Evolutionary conservation across 2,329 filamentous ascomycete species (phyloP).

Genomic region (Lanzia echinophila): DNA sequence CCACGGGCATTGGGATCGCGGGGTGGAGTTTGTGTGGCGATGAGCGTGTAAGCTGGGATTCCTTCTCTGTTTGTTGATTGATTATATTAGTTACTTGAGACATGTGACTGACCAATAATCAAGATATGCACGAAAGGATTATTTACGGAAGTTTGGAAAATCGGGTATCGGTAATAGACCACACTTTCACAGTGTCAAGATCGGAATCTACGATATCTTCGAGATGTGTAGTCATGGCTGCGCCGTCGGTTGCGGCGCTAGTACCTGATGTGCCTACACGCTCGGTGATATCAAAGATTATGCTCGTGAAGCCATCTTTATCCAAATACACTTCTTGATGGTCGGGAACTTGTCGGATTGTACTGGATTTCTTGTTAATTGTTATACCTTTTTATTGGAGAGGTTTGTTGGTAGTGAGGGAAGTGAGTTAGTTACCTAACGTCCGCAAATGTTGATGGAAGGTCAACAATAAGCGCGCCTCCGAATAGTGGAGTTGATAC

Average conservation of each 20-base stretch:
- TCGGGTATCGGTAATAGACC: constrained; percentile 56
- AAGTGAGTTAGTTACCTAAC: constrained; percentile 60
- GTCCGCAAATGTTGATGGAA: constrained; percentile 64
- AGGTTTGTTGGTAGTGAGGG: background rate
- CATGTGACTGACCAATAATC: constrained; percentile 1
- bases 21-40: constrained; percentile 54
- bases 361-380: constrained; percentile 39
- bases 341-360: constrained; percentile 69
- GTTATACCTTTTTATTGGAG: constrained; percentile 3
- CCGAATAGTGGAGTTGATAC: constrained; percentile 56
- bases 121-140: background rate
- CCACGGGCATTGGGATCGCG: constrained; percentile 29
- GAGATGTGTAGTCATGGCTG: constrained; percentile 61
- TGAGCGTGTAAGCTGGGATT: constrained; percentile 60
- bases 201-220: constrained; percentile 63
- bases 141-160: constrained; percentile 44
- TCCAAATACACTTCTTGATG: constrained; percentile 93
- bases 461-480: constrained; percentile 62
- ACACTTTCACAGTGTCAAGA: constrained; percentile 56
- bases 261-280: constrained; percentile 55
- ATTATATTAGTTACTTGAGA: constrained; percentile 10
- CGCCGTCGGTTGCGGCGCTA: constrained; percentile 57
- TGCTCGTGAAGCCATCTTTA: constrained; percentile 71
- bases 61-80: constrained; percentile 33
- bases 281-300: constrained; percentile 88